Evolutionary conservation across 108 stramenopile species (phyloP), one percentile per base, ranked within the genome.

Genomic region (Fragilaria crotonensis): DNA sequence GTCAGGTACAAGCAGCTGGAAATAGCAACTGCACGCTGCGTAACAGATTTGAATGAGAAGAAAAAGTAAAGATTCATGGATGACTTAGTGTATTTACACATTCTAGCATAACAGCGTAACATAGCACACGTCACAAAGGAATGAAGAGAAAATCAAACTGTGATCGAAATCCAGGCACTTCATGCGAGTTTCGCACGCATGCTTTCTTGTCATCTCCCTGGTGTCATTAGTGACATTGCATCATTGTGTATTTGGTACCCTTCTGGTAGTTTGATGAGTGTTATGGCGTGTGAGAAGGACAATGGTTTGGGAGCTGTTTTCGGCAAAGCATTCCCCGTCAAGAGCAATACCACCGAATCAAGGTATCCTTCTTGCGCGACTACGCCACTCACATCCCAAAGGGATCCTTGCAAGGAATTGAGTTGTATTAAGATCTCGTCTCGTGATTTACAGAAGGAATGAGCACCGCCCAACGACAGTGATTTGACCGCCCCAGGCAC

Each of bases 191-290:
- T n/a, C n/a, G n/a, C n/a, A n/a, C n/a, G n/a, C n/a, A n/a, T n/a
- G n/a, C n/a, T 64, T 36, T 62, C n/a, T 29, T 25, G 53, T 56
- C 51, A 30, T 27, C 11, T 33, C 57, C 48, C 22, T 21, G 33
- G 52, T 32, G 65, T 52, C 25, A 45, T 36, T 23, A 60, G 28
- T n/a, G 67, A 62, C 25, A 87, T 57, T 33, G 82, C 82, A 69
- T 87, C 86, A 57, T 87, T 87, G 55, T 77, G 80, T 29, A 87
- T 87, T 63, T 87, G 86, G 64, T 71, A 84, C 22, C 72, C 77
- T 30, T 25, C 52, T 54, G 59, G 61, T 31, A 56, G 49, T 45
- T 46, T 53, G 21, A 32, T 48, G 30, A 23, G 23, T n/a, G 80
- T 68, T 33, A 87, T 57, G 7, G 83, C 69, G 67, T 87, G 86